Evolutionary conservation across 371 early-diverging fungal species (phyloP).

Genomic region (Chytridium lagenaria): DNA sequence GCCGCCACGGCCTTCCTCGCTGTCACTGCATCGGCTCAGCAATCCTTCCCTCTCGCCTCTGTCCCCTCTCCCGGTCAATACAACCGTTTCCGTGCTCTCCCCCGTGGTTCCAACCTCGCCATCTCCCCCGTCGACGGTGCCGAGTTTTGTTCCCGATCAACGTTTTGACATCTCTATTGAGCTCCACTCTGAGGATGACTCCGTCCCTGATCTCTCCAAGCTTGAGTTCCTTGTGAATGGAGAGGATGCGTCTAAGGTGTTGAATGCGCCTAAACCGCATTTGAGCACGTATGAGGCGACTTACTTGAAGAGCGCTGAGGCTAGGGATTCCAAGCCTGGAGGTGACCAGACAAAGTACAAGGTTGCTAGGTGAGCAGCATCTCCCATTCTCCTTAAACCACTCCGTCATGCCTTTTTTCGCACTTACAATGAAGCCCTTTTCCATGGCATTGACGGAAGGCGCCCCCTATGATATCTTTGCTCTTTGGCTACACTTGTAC

Average conservation of each 20-base stretch:
- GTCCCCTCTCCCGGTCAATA: constrained; percentile 34
- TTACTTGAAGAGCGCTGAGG: constrained; percentile 59
- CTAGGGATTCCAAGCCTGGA: constrained; percentile 46
- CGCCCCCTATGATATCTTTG: too few relatives aligned
- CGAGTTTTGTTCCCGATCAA: constrained; percentile 42
- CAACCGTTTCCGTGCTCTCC: constrained; percentile 37
- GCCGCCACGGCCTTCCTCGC: background rate
- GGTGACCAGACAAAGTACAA: background rate
- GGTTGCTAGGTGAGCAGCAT: background rate
- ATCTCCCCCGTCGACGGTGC: constrained; percentile 49
- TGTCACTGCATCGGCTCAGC: constrained; percentile 14
- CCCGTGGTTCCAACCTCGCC: constrained; percentile 44
- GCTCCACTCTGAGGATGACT: constrained; percentile 36
- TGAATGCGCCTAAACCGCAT: constrained; percentile 19
- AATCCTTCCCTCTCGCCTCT: constrained; percentile 10
- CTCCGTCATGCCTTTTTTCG: too few relatives aligned
- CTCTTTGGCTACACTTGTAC: too few relatives aligned
- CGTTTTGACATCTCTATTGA: constrained; percentile 47
- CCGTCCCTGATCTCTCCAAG: constrained; percentile 20
- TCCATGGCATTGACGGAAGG: too few relatives aligned
- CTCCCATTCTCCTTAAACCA: constrained; percentile 48
- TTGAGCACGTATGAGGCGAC: constrained; percentile 37
- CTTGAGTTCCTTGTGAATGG: constrained; percentile 42
- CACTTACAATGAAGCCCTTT: too few relatives aligned
- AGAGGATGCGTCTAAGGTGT: constrained; percentile 8